Base-by-base conservation (phyloP, 2,329 filamentous ascomycete genomes). In the Colletotrichum simmondsii region DNA sequence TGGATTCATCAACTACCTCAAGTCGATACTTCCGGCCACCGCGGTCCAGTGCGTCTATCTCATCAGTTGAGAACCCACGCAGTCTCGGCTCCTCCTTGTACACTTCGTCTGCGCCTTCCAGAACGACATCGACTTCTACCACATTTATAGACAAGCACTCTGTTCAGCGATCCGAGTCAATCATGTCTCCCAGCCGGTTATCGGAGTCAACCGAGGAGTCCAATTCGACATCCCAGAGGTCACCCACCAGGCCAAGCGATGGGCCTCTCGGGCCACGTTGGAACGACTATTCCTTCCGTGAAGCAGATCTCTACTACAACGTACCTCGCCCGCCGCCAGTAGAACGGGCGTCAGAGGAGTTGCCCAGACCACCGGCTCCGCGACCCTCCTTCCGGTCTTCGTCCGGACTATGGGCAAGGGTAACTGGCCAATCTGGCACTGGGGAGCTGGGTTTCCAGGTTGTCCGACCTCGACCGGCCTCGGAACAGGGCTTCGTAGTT, bases 281-380 rank as follows among this genome's bases (percentile, higher is more conserved):
- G 65, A 77, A 77, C 8, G 81, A 83, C 64, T 83, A 83, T 53
- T 82, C 81, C 0, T 80, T 83, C 24, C 78, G 81, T 12, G 82
- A 83, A 65, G 77, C 79, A 0, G 81, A 83, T 58, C 72, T 82
- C 11, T 82, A 80, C 58, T 83, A 83, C 57, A 58, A 65, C 22
- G 57, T 37, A 6, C 65, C 73, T 12, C 60, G 49, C 12, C 62
- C 62, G n/a, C 32, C 12, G 26, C 56, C 46, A 12, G 30, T 14
- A 8, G 37, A 46, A 14, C 35, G 66, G 35, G 66, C 70, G 10
- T 65, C 66, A 4, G 70, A 70, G 22, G 70, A 72, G 4, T 53
- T 53, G 7, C 66, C 56, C 14, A 32, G 46, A 6, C 59, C 70
- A 12, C 22, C 42, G 19, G 66, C 60, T 7, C 60, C 28, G 0